Base-by-base conservation (phyloP, 1,284 basidiomycete species). In the Moesziomyces antarcticus region DNA sequence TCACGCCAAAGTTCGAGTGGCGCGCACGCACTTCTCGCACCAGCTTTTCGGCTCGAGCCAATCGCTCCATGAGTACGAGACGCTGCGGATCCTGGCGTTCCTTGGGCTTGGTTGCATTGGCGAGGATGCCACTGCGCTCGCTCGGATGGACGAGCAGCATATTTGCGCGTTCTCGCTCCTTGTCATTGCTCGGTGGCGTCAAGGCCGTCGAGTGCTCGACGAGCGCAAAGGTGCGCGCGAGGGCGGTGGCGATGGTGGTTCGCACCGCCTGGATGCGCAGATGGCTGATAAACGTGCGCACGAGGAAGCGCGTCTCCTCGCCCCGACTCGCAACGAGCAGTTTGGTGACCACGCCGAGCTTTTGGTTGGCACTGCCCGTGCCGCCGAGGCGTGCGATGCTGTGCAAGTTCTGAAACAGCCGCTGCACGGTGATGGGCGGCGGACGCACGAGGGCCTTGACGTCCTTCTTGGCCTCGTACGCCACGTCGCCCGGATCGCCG, bases 1-100 rank as follows among this genome's bases (percentile, higher is more conserved):
- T 90, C 76, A 93, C 88, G 50, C 90, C 90, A 81, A 93, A 94
- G 81, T 93, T 92, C 16, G 94, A 94, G 86, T 95, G 94, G 59
- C 91, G 89, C 14, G 92, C 92, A 80, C 92, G 95, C 1, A 92
- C 90, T 71, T 88, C 89, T 14, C 79, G 61, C 3, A 97, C 84
- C 22, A 92, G 50, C 53, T 74, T 70, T 53, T 85, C 85, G 1
- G 82, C 83, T 16, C 69, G 65, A 5, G 56, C 71, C 14, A 85
- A 62, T 20, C 74, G 79, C 16, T 68, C 75, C 77, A 79, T 79
- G 21, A 82, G 48, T 1, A 48, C 62, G 1, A 80, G 56, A 8
- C 82, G 69, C 14, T 64, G 44, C 8, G 81, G 73, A 41, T 84
- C 79, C 16, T 73, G 65, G n/a, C 82, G 72, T 25, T 85, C 84